Evolutionary conservation across 345 rosid genomes (phyloP), one percentile per base, ranked within the genome.

Genomic region (Orychophragmus violaceus): DNA sequence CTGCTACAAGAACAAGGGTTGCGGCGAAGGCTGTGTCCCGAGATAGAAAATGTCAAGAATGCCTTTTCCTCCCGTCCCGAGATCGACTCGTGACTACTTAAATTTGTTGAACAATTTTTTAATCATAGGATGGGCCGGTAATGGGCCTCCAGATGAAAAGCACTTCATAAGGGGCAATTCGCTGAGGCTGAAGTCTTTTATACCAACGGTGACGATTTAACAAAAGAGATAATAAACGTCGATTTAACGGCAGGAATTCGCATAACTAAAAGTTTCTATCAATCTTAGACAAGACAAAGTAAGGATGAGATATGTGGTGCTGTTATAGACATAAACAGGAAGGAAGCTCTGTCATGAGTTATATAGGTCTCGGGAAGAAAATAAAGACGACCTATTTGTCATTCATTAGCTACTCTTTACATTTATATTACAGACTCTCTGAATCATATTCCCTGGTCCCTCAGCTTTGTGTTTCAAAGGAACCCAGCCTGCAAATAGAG

Each of bases 1-100:
- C 70, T 70, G 64, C 70, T 70, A 46, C 14, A 53, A 6, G 57
- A 25, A 62, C 39, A 45, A 24, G 9, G 57, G n/a, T n/a, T n/a
- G n/a, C n/a, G n/a, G n/a, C n/a, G n/a, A n/a, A n/a, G n/a, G n/a
- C n/a, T n/a, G n/a, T n/a, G n/a, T n/a, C n/a, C n/a, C n/a, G n/a
- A n/a, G n/a, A n/a, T n/a, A n/a, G n/a, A n/a, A n/a, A n/a, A n/a
- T n/a, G n/a, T n/a, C n/a, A n/a, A n/a, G n/a, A n/a, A 23, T 44
- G 36, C 17, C 21, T 45, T 18, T 46, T 53, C 59, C 44, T 52
- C 44, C 12, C 52, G 21, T 36, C 70, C 64, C 10, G 14, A 37
- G 70, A 64, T 64, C 76, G 70, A 71, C 0, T 0, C 35, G 3
- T 27, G 5, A 8, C 27, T 42, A 27, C 12, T 51, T 62, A 36